Evolutionary conservation across 768 basidiomycete species (phyloP).

Genomic region (Hygrocybe coccinea): DNA sequence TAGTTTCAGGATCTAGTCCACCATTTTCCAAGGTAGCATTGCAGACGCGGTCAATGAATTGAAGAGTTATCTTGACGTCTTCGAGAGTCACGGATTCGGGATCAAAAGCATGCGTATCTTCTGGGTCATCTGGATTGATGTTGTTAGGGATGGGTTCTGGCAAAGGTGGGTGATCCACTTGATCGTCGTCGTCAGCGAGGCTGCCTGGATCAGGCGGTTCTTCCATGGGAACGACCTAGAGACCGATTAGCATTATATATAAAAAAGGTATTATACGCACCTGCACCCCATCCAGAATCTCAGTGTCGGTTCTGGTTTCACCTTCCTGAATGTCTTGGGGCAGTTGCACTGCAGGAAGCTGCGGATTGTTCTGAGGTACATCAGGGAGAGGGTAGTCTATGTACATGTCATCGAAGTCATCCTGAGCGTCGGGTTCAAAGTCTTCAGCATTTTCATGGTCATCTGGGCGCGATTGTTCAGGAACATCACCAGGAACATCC

Average conservation of each 20-base stretch:
- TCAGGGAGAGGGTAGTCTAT: too few relatives aligned
- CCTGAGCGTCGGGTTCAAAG: too few relatives aligned
- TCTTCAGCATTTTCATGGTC: too few relatives aligned
- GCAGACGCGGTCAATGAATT: constrained; percentile 12
- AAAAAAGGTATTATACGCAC: not conserved
- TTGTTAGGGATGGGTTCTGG: too few relatives aligned
- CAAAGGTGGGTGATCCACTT: too few relatives aligned
- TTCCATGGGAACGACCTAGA: not conserved
- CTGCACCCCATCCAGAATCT: not conserved
- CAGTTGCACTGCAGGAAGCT: too few relatives aligned
- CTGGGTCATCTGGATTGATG: not conserved
- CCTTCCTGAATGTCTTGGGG: too few relatives aligned
- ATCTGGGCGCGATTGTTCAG: not conserved
- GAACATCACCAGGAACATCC: not conserved
- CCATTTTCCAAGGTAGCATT: constrained; percentile 15
- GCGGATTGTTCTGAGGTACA: too few relatives aligned
- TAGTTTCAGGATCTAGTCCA: constrained; percentile 6
- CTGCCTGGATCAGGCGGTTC: not conserved
- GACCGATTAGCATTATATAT: not conserved
- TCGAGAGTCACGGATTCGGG: not conserved
- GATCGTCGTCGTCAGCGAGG: not conserved
- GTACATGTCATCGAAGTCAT: too few relatives aligned
- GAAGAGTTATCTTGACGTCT: constrained; percentile 5
- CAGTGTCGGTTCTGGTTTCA: not conserved
- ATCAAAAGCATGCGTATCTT: not conserved